Conservation (phyloP, 2,329 filamentous ascomycete species). For the Elsinoe batatas region DNA sequence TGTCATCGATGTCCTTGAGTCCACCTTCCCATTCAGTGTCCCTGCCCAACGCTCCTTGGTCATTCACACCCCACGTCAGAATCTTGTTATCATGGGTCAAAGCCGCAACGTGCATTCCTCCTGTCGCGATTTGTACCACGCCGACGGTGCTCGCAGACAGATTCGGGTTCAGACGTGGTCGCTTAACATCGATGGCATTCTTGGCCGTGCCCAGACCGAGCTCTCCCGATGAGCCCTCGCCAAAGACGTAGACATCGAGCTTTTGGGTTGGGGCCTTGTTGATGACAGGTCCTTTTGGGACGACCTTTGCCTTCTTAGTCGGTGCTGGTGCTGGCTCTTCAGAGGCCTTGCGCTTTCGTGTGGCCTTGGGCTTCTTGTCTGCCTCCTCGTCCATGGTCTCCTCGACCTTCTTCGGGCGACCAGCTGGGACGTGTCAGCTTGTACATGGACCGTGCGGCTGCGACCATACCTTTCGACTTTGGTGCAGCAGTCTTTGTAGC, state of each 20-base stretch:
- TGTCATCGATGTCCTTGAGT: constrained; percentile 45
- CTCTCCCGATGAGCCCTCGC: constrained; percentile 71
- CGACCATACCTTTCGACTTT: constrained; percentile 14
- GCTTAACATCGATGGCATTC: constrained; percentile 60
- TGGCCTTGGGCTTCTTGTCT: constrained; percentile 15
- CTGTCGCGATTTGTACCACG: constrained; percentile 66
- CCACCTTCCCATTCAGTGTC: constrained; percentile 61
- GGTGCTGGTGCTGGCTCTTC: constrained; percentile 18
- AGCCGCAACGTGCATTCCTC: constrained; percentile 72
- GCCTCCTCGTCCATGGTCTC: constrained; percentile 13
- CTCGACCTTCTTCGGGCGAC: background rate
- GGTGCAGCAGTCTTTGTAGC: constrained; percentile 14
- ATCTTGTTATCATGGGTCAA: constrained; percentile 74
- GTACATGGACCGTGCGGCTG: no score
- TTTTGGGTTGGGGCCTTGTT: constrained; percentile 54
- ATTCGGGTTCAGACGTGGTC: constrained; percentile 58
- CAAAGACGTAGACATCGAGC: constrained; percentile 70
- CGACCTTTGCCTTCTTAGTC: constrained; percentile 20
- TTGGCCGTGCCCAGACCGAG: constrained; percentile 63
- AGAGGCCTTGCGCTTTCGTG: constrained; percentile 19
- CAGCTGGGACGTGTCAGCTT: background rate
- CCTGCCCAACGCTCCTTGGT: constrained; percentile 69
- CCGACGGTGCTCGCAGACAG: constrained; percentile 48
- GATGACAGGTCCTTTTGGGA: constrained; percentile 35
- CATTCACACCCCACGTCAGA: constrained; percentile 80